These are phyloP conservation scores for Zoysia matrella DNA, from an alignment of 202 grass and related monocot genomes.

Conservation along the genomic window DNA sequence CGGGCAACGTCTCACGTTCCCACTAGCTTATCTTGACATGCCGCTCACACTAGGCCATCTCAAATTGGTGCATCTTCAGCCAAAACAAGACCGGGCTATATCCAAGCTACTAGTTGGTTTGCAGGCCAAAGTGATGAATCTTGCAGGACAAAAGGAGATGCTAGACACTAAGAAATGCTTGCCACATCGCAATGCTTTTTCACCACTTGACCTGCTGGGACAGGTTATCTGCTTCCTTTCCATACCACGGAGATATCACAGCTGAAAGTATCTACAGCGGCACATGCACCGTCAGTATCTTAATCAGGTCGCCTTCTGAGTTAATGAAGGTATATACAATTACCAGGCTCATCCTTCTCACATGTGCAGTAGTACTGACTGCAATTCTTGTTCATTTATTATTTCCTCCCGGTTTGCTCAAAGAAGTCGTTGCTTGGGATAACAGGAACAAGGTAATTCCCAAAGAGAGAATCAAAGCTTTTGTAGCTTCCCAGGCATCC, in stretches of 20 bases:
- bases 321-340: background rate
- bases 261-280: conserved; percentile 23
- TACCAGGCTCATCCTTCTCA: background rate
- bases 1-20: too few relatives aligned
- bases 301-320: background rate
- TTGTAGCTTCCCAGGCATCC: conserved; percentile 80
- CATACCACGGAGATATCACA: conserved; percentile 3
- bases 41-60: too few relatives aligned
- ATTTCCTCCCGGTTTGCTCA: conserved; percentile 31
- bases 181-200: background rate
- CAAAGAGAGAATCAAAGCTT: conserved; percentile 84
- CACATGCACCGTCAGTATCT: background rate
- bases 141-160: conserved; percentile 2
- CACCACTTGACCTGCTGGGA: background rate
- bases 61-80: too few relatives aligned
- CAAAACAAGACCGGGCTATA: too few relatives aligned
- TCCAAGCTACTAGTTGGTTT: too few relatives aligned
- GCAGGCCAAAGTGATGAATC: too few relatives aligned
- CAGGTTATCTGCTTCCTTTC: conserved; percentile 2
- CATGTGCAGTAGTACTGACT: background rate
- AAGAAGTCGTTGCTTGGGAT: conserved; percentile 56
- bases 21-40: too few relatives aligned
- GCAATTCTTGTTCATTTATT: background rate
- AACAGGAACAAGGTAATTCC: conserved; percentile 88
- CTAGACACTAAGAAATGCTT: conserved; percentile 15